Percentiles rank a stretch among this genome's conserved stretches.
These are phyloP conservation scores for Schwanniomyces etchellsii DNA, from an alignment of 1,139 yeast genomes.

Conservation along the genomic window DNA sequence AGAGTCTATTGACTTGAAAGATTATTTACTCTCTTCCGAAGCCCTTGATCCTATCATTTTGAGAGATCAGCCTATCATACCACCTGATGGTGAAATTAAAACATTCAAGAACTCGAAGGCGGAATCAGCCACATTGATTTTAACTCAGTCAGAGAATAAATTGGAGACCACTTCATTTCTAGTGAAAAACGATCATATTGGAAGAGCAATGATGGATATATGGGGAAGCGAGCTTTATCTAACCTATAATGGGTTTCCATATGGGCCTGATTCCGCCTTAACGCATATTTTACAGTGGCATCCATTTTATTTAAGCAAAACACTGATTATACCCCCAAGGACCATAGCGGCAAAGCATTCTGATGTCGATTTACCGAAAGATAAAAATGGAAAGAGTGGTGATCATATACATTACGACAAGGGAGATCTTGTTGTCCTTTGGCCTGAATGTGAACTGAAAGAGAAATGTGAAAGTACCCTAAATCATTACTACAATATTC, in stretches of 20 bases:
- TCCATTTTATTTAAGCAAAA: constrained; percentile 64
- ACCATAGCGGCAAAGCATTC: constrained; percentile 30
- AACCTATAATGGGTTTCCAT: constrained; percentile 56
- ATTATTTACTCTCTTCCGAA: constrained; percentile 52
- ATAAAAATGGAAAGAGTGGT: constrained; percentile 19
- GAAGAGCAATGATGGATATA: constrained; percentile 64
- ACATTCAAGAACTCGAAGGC: constrained; percentile 62
- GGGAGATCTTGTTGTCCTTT: constrained; percentile 62
- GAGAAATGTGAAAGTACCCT: constrained; percentile 49
- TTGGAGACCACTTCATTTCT: constrained; percentile 67
- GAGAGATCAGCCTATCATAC: constrained; percentile 63
- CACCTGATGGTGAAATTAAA: constrained; percentile 62
- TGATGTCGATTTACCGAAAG: constrained; percentile 8
- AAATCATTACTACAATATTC: constrained; percentile 25
- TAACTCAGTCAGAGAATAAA: constrained; percentile 60
- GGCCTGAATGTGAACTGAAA: constrained; percentile 47
- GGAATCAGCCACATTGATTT: constrained; percentile 47
- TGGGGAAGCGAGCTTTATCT: constrained; percentile 72
- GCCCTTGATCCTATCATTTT: constrained; percentile 54
- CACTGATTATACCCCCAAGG: constrained; percentile 64
- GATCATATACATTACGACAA: constrained; percentile 43
- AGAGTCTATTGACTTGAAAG: constrained; percentile 48
- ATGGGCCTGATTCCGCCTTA: constrained; percentile 59
- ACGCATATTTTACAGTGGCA: constrained; percentile 94
- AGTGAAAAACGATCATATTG: constrained; percentile 55